Base-by-base conservation (phyloP, 192 early-diverging fungal genomes). In the Rhizophagus prolifer region DNA sequence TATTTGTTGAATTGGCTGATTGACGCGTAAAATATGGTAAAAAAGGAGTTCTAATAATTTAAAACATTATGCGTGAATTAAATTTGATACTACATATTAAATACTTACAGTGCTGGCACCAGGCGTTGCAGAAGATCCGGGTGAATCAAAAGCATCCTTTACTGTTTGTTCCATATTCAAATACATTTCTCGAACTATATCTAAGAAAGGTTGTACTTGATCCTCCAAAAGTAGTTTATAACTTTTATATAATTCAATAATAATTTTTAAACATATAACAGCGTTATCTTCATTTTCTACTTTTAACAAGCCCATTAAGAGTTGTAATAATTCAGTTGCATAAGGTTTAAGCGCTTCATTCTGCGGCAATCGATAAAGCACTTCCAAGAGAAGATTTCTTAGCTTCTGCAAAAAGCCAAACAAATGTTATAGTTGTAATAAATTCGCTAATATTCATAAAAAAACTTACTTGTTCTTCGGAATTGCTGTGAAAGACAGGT, bases 231-330 rank as follows among this genome's bases (percentile, higher is more conserved):
- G 78, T 59, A 89, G 79, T 59, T 94, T 94, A 78, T 91, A 97
- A 31, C 87, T 88, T 75, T 96, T 94, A 79, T 99, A 95, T 70
- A 99, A 86, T 75, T 99, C 98, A 65, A 96, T 94, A 68, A 98
- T 94, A 50, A 96, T 94, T 79, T 98, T 97, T 28, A 99, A 84
- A 77, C 93, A 92, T 2, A 96, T 86, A 21, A 95, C 93, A 9
- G 93, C 97, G 77, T 98, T 98, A n/a, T 99, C 98, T 81, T 99
- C 98, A 79, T 99, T 98, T 79, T 99, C 98, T 26, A 88, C 86
- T 72, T 86, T 86, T 19, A 99, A 86, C 19, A 97, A 84, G 46
- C 91, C 79, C 86, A 99, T 89, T 63, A 93, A 76, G 19, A 90
- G 84, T 36, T 87, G 88, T 72, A 94, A 90, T 58, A 99, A 78